phyloP scores from a whole-genome alignment of 257 asterid genomes.

The Ilex aquifolium region DNA sequence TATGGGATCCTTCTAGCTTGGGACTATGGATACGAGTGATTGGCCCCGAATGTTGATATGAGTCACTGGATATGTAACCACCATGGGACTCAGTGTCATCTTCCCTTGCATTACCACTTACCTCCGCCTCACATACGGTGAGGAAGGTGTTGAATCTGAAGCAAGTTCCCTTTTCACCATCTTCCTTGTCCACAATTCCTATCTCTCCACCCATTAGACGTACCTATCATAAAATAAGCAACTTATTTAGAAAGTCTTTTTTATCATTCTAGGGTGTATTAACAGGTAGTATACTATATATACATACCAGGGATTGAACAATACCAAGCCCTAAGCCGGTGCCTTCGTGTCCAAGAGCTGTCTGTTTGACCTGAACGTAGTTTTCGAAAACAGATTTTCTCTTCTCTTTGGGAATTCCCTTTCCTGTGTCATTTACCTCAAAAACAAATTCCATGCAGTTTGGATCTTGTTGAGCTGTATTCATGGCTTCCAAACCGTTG shows the following conservation, averaged over 20 bases:
- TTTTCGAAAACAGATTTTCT: conserved; percentile 61
- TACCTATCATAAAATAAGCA: conserved; percentile 26
- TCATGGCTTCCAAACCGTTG: conserved; percentile 19
- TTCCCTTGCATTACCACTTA: conserved; percentile 5
- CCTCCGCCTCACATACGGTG: conserved; percentile 6
- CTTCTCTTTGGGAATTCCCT: conserved; percentile 71
- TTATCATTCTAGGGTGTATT: background rate
- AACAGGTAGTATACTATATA: background rate
- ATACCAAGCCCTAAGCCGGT: conserved; percentile 84
- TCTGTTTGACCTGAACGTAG: conserved; percentile 69
- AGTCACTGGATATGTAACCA: conserved; percentile 10
- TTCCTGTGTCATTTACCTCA: conserved; percentile 76
- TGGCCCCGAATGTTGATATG: conserved; percentile 20
- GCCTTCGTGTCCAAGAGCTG: conserved; percentile 45
- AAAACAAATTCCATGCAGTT: conserved; percentile 49
- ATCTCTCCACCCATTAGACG: conserved; percentile 80
- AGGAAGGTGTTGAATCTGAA: conserved; percentile 44
- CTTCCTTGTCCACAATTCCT: conserved; percentile 49
- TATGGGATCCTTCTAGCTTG: conserved; percentile 39
- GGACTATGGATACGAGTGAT: conserved; percentile 22
- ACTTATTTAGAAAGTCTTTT: background rate
- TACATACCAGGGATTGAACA: conserved; percentile 66
- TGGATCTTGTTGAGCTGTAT: conserved; percentile 28
- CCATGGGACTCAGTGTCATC: conserved; percentile 28
- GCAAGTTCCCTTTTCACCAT: conserved; percentile 53